Evolutionary conservation across 2,329 filamentous ascomycete genomes (phyloP), one percentile per base, ranked within the genome.

Genomic region (Fragosphaeria purpurea): DNA sequence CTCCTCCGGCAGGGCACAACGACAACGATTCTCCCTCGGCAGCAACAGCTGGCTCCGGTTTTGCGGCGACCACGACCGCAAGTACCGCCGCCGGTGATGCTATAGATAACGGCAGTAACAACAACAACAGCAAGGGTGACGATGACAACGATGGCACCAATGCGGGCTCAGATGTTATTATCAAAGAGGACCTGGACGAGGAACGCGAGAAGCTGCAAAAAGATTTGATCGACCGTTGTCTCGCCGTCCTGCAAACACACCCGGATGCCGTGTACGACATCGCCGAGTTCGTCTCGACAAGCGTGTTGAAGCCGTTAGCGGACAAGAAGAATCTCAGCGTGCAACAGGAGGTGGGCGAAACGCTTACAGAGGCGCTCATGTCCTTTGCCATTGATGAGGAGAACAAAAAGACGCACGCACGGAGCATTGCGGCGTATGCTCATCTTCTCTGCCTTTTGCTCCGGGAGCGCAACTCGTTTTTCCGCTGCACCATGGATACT

Each of bases 241-340:
- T 98, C 30, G 90, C 96, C 60, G 82, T 97, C 37, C 82, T 98
- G 48, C 86, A 91, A 63, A 83, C 85, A 39, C 90, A 97, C 59
- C 84, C 90, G 11, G 83, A 87, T 58, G 82, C 91, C 9, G 94
- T 93, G 0, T 93, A 96, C 59, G 91, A 97, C 61, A 74, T 98
- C 44, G 81, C 89, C 0, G 90, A 96, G 60, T 74, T 98, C 22
- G 90, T 98, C 50, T 79, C 79, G 39, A 82, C 84, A 4, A 83
- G 88, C 31, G 79, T 84, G 70, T 57, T 77, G 62, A 61, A 82
- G 77, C 63, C 79, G 66, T 56, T 76, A 65, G 58, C 76, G 65
- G 61, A 77, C 66, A 72, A 76, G 50, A 72, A 76, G 50, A 30
- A 10, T 9, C 9, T 13, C 32, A 44, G 13, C 7, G 62, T 75